phyloP scores from a whole-genome alignment of 129 eudicot genomes.

The Saposhnikovia divaricata region DNA sequence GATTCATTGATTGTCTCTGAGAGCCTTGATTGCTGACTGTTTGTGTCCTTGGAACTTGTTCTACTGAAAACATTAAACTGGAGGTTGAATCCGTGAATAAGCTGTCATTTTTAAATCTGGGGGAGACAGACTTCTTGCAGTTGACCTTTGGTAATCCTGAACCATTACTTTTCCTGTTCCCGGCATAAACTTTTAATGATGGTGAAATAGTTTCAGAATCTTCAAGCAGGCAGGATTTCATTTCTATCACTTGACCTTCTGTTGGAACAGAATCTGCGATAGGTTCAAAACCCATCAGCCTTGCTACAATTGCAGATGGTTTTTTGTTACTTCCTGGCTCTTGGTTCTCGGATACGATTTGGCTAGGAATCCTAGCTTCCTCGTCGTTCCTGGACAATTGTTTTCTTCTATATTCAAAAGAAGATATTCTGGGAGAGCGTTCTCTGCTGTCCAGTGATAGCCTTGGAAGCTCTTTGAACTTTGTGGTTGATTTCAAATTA shows the following conservation, averaged over 20 bases:
- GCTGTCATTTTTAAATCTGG: conserved; percentile 25
- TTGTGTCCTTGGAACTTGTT: conserved; percentile 75
- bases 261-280: conserved; percentile 29
- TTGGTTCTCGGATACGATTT: conserved; percentile 20
- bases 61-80: conserved; percentile 46
- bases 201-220: conserved; percentile 26
- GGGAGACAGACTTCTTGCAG: conserved; percentile 29
- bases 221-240: conserved; percentile 21
- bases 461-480: conserved; percentile 78
- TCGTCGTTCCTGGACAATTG: conserved; percentile 12
- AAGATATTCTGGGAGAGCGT: conserved; percentile 26
- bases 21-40: conserved; percentile 31
- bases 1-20: conserved; percentile 28
- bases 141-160: conserved; percentile 30
- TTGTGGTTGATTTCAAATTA: conserved; percentile 28
- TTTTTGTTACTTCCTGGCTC: conserved; percentile 56
- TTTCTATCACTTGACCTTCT: conserved; percentile 22
- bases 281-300: conserved; percentile 83
- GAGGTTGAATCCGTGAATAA: conserved; percentile 16
- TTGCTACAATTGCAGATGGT: conserved; percentile 67
- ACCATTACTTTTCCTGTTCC: conserved; percentile 23
- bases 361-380: conserved; percentile 18
- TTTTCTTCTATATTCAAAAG: conserved; percentile 26
- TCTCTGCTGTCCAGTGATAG: conserved; percentile 78
- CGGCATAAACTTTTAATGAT: conserved; percentile 31